These are phyloP conservation scores for Manihot esculenta DNA, from an alignment of 441 rosid species.

Conservation along the genomic window DNA sequence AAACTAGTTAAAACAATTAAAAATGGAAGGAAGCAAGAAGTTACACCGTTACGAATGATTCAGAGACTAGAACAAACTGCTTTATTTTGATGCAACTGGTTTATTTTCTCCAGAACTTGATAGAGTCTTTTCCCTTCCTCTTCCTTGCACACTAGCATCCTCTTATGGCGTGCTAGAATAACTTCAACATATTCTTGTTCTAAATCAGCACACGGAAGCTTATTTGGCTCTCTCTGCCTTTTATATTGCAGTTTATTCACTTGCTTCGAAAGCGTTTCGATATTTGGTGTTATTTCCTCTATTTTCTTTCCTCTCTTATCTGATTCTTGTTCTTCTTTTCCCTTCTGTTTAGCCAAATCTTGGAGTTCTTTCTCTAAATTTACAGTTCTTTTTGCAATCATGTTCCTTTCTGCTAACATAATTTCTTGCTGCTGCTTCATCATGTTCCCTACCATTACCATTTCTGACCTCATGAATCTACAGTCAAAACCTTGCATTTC, in stretches of 20 bases:
- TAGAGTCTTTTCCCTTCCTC: conserved; percentile 23
- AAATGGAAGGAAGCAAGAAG: too few species aligned
- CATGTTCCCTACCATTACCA: conserved; percentile 23
- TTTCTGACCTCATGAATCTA: conserved; percentile 33
- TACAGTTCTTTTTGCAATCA: conserved; percentile 22
- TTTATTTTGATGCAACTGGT: conserved; percentile 5
- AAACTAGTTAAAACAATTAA: background rate
- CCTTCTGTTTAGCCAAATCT: conserved; percentile 13
- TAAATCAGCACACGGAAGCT: conserved; percentile 2
- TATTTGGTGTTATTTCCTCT: conserved; percentile 2
- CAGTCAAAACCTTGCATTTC: conserved; percentile 36
- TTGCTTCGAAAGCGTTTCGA: background rate
- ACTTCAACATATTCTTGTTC: conserved; percentile 20
- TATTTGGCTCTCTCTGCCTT: conserved; percentile 10
- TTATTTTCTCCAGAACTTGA: conserved; percentile 23
- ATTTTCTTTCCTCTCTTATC: conserved; percentile 1
- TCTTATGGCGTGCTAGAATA: conserved; percentile 23
- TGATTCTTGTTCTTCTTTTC: conserved; percentile 12
- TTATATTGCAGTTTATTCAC: conserved; percentile 1
- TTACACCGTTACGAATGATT: too few species aligned
- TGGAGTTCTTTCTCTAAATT: conserved; percentile 20
- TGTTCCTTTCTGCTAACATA: conserved; percentile 19
- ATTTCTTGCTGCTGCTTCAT: conserved; percentile 27
- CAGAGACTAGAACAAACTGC: too few species aligned
- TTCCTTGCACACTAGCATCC: conserved; percentile 25